These are phyloP conservation scores for Clausena lansium DNA, from an alignment of 345 rosid species.

Conservation along the genomic window DNA sequence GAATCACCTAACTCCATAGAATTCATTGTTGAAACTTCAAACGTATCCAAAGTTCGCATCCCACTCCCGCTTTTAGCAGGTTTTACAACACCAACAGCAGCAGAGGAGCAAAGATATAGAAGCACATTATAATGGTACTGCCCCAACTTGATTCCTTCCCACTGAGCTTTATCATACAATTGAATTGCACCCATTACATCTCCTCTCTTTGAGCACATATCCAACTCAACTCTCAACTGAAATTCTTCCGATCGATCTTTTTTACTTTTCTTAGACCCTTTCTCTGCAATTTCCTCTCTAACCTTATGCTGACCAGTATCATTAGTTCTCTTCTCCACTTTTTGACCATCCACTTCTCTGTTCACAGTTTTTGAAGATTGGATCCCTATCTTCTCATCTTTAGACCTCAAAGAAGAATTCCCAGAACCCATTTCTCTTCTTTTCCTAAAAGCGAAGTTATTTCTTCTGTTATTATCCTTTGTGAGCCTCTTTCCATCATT, in stretches of 20 bases:
- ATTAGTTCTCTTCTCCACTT: slow-evolving; percentile 12
- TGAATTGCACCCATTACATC: slow-evolving; percentile 53
- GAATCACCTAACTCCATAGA: slow-evolving; percentile 6
- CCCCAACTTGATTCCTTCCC: slow-evolving; percentile 37
- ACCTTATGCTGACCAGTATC: slow-evolving; percentile 14
- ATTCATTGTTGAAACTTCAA: slow-evolving; percentile 17
- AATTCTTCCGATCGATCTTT: slow-evolving; percentile 22
- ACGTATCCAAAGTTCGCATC: slow-evolving; percentile 25
- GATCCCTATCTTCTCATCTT: slow-evolving; percentile 5
- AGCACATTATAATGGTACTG: slow-evolving; percentile 57
- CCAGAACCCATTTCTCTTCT: slow-evolving; percentile 22
- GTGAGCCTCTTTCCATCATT: slow-evolving; percentile 18
- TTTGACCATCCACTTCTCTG: not conserved
- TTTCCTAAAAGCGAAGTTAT: slow-evolving; percentile 12
- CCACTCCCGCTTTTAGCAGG: slow-evolving; percentile 64
- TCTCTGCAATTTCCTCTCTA: slow-evolving; percentile 15
- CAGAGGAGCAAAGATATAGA: slow-evolving; percentile 68
- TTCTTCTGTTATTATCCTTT: slow-evolving; percentile 13
- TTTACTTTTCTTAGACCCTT: slow-evolving; percentile 32
- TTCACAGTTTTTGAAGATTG: slow-evolving; percentile 7
- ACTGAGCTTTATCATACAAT: slow-evolving; percentile 47
- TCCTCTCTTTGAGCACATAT: slow-evolving; percentile 62
- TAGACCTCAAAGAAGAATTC: slow-evolving; percentile 20
- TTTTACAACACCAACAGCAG: slow-evolving; percentile 57
- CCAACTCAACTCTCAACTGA: slow-evolving; percentile 36